These are phyloP conservation scores for Colletotrichum orbiculare DNA, from an alignment of 2,329 filamentous ascomycete genomes.

Conservation along the genomic window DNA sequence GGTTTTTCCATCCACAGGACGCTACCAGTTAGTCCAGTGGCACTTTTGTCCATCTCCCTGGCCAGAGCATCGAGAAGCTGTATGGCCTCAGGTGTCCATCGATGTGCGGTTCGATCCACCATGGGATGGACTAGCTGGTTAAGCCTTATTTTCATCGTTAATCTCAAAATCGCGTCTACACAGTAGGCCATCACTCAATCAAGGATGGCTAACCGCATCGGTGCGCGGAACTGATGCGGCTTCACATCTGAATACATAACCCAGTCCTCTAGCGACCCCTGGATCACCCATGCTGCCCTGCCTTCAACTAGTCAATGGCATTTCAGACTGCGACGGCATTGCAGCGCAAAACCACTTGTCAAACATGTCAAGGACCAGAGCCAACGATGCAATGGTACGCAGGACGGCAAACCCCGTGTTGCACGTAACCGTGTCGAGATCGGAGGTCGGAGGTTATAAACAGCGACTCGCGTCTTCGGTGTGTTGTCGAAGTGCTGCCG, in stretches of 20 bases:
- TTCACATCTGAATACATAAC: too few relatives aligned
- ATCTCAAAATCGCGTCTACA: too few relatives aligned
- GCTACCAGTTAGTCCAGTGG: too few relatives aligned
- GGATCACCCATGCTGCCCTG: slow-evolving; percentile 3
- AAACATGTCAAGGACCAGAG: not conserved
- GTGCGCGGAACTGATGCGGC: too few relatives aligned
- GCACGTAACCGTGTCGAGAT: slow-evolving; percentile 8
- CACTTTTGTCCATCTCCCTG: too few relatives aligned
- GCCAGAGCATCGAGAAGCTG: too few relatives aligned
- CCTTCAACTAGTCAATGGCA: slow-evolving; percentile 1
- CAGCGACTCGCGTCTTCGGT: slow-evolving; percentile 28
- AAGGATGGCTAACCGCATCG: too few relatives aligned
- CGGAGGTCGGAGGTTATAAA: slow-evolving; percentile 26
- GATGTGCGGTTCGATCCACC: too few relatives aligned
- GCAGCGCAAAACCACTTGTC: slow-evolving; percentile 16
- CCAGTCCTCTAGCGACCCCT: not conserved
- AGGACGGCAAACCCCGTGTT: slow-evolving; percentile 26
- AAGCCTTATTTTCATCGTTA: too few relatives aligned
- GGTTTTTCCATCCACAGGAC: slow-evolving; percentile 1
- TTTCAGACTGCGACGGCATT: not conserved
- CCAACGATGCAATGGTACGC: not conserved
- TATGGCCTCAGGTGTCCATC: too few relatives aligned
- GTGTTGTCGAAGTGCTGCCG: slow-evolving; percentile 6
- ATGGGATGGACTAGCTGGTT: too few relatives aligned
- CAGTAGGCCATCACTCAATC: too few relatives aligned